phyloP scores from a whole-genome alignment of 2,329 filamentous ascomycete species.

The Colletotrichum shisoi region DNA sequence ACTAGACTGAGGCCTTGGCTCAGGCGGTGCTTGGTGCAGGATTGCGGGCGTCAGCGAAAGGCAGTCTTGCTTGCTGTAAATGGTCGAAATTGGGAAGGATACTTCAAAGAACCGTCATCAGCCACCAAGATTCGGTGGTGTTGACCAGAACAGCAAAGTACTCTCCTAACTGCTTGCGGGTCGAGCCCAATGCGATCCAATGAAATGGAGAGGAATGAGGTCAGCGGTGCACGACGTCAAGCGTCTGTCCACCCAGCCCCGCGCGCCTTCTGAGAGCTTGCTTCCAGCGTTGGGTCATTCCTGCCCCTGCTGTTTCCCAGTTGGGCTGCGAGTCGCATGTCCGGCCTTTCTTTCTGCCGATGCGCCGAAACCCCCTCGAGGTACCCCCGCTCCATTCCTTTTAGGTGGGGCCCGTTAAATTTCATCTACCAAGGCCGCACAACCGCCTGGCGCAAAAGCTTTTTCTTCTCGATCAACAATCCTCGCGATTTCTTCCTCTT shows the following conservation, averaged over 20 bases:
- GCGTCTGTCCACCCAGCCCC: constrained; percentile 24
- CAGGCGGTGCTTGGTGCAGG: constrained; percentile 32
- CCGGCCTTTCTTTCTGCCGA: constrained; percentile 33
- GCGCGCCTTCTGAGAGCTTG: constrained; percentile 22
- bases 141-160: constrained; percentile 14
- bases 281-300: constrained; percentile 9
- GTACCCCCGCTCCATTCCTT: constrained; percentile 14
- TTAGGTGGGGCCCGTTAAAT: constrained; percentile 38
- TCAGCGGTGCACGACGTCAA: constrained; percentile 22
- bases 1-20: constrained; percentile 27
- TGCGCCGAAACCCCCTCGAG: constrained; percentile 21
- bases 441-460: constrained; percentile 35
- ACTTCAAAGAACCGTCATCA: not conserved
- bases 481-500: constrained; percentile 31
- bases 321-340: not conserved
- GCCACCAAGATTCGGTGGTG: not conserved
- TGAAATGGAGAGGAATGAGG: constrained; percentile 24
- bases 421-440: constrained; percentile 39
- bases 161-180: constrained; percentile 36
- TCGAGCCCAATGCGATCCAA: constrained; percentile 29
- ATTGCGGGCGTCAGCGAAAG: constrained; percentile 31
- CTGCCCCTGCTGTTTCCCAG: not conserved
- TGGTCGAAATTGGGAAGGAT: not conserved
- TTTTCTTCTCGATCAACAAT: constrained; percentile 42
- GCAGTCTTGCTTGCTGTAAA: constrained; percentile 2